Percentiles rank a stretch among this genome's conserved stretches.
Conservation (phyloP, 768 basidiomycete genomes). For the Rhodosporidiobolus odoratus region DNA sequence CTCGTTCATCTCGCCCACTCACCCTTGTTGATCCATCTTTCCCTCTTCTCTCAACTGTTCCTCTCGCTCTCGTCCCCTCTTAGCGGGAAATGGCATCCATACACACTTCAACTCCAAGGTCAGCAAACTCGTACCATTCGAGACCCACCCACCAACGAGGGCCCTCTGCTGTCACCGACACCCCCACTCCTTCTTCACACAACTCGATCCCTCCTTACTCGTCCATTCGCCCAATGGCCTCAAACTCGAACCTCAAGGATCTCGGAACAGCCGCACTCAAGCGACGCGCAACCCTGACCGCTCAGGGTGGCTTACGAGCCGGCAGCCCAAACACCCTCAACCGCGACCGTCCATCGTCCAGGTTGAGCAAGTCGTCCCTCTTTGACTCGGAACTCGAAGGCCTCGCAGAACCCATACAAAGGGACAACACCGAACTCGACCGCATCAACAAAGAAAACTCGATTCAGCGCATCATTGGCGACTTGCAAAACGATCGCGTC, state of each 20-base stretch:
- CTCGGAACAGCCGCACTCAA: constrained; percentile 7
- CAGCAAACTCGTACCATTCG: neutral
- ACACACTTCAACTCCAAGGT: neutral
- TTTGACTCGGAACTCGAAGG: neutral
- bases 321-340: neutral
- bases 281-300: neutral
- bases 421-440: constrained; percentile 32
- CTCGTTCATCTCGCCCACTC: neutral
- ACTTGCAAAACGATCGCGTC: constrained; percentile 17
- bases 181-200: constrained; percentile 27
- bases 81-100: neutral
- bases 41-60: neutral
- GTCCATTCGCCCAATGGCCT: neutral
- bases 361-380: neutral
- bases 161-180: constrained; percentile 19
- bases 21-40: neutral
- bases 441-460: constrained; percentile 20
- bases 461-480: constrained; percentile 24
- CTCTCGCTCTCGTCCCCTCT: neutral
- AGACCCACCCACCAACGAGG: neutral
- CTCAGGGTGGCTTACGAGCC: neutral
- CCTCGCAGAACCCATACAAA: constrained; percentile 14
- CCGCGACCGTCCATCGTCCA: neutral
- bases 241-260: neutral
- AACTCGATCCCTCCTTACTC: constrained; percentile 6